phyloP scores from a whole-genome alignment of 805 yeast genomes.

The Teunomyces cretensis region DNA sequence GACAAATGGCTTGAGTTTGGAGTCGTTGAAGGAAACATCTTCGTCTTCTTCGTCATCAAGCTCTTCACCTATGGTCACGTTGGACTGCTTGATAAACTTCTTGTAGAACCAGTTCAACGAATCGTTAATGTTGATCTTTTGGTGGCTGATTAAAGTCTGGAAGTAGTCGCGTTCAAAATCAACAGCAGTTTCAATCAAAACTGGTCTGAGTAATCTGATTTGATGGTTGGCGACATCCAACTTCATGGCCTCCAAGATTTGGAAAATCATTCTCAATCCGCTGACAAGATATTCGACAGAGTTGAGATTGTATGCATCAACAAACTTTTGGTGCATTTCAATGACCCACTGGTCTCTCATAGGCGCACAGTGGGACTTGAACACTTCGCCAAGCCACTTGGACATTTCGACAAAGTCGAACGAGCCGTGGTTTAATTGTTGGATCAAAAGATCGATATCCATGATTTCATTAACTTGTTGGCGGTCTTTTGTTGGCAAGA shows the following conservation, averaged over 20 bases:
- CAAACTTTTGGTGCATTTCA: conserved; percentile 67
- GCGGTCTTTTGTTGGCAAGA: conserved; percentile 77
- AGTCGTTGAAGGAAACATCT: conserved; percentile 14
- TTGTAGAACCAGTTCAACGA: conserved; percentile 66
- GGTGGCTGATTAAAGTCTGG: conserved; percentile 48
- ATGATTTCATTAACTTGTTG: conserved; percentile 64
- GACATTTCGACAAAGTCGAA: conserved; percentile 71
- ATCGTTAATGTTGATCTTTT: conserved; percentile 59
- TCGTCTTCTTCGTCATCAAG: conserved; percentile 12
- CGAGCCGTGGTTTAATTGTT: conserved; percentile 70
- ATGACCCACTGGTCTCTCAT: conserved; percentile 91
- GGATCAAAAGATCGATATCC: conserved; percentile 73
- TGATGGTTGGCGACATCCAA: conserved; percentile 94
- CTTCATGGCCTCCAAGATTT: conserved; percentile 90
- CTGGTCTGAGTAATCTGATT: conserved; percentile 80
- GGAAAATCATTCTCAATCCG: conserved; percentile 75
- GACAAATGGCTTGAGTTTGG: conserved; percentile 36
- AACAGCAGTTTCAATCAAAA: conserved; percentile 79
- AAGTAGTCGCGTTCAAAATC: conserved; percentile 88
- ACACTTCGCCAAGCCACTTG: conserved; percentile 70
- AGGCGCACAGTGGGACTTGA: conserved; percentile 92
- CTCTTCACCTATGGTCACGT: background rate
- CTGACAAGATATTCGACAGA: conserved; percentile 59
- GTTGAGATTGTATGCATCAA: conserved; percentile 45
- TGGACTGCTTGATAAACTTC: conserved; percentile 23